Conservation (phyloP, 2,329 filamentous ascomycete species). For the Cercospora canescens region DNA sequence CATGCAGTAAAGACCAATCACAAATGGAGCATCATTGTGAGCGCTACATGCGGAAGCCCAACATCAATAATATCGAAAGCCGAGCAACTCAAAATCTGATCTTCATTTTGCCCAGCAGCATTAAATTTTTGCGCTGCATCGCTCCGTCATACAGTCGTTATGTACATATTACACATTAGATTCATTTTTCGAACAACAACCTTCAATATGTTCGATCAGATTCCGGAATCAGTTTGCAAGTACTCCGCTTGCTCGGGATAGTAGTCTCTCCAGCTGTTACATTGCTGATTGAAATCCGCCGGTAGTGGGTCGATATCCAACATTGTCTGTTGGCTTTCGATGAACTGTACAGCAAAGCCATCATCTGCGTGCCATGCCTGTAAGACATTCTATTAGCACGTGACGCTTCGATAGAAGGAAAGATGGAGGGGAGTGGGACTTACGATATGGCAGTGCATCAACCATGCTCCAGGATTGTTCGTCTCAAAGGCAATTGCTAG, state of each 20-base stretch:
- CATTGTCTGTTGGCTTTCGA: conserved; percentile 31
- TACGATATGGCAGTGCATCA: conserved; percentile 46
- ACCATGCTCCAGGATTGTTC: conserved; percentile 47
- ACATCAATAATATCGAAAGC: too few species aligned
- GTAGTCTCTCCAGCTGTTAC: conserved; percentile 33
- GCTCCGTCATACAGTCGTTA: conserved; percentile 14
- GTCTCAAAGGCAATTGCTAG: conserved; percentile 43
- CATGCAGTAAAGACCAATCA: neutral
- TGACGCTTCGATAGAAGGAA: neutral
- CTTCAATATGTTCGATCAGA: conserved; percentile 14
- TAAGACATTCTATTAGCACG: too few species aligned
- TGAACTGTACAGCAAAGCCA: conserved; percentile 37
- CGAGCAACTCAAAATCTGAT: too few species aligned
- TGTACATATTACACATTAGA: conserved; percentile 11
- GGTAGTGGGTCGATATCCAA: conserved; percentile 25
- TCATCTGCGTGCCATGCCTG: conserved; percentile 37
- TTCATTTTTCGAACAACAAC: neutral
- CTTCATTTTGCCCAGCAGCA: too few species aligned
- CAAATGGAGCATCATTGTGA: too few species aligned
- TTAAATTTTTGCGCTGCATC: neutral
- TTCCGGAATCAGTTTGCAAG: conserved; percentile 35
- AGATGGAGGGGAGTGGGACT: conserved; percentile 7
- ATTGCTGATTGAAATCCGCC: conserved; percentile 31
- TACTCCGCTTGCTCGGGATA: conserved; percentile 29
- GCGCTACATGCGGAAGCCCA: too few species aligned